Conservation (phyloP, 352 stramenopile species). For the Phytopythium vexans region DNA sequence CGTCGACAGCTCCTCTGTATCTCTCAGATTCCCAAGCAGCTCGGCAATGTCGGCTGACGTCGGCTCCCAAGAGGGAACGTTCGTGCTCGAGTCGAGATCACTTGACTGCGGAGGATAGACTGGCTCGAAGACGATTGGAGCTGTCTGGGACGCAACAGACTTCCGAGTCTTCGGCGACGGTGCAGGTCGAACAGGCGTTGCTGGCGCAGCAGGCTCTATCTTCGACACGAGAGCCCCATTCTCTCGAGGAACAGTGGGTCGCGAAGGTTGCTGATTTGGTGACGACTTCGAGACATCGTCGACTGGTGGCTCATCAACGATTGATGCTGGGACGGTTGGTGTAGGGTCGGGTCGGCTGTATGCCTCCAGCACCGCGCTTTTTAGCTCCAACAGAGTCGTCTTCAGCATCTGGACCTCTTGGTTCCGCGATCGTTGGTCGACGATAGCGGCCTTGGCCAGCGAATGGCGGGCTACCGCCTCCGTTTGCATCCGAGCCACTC, state of each 20-base stretch:
- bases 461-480: constrained; percentile 3
- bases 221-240: too few relatives aligned
- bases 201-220: too few relatives aligned
- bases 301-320: too few relatives aligned
- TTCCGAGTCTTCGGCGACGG: too few relatives aligned
- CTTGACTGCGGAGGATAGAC: neutral
- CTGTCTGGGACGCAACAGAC: too few relatives aligned
- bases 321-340: too few relatives aligned
- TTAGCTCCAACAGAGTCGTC: constrained; percentile 31
- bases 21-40: neutral
- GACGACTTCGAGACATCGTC: too few relatives aligned
- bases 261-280: too few relatives aligned
- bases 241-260: too few relatives aligned
- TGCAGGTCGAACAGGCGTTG: too few relatives aligned
- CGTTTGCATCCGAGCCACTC: constrained; percentile 19
- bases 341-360: constrained; percentile 1
- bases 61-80: too few relatives aligned
- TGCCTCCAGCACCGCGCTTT: constrained; percentile 26
- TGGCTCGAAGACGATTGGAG: neutral
- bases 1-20: constrained; percentile 4
- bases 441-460: constrained; percentile 3
- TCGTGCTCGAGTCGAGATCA: neutral
- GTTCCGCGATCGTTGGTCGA: constrained; percentile 10
- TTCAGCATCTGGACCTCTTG: constrained; percentile 32
- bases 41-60: neutral